Conservation (phyloP, 1,284 basidiomycete species). For the Cryptococcus floricola region DNA sequence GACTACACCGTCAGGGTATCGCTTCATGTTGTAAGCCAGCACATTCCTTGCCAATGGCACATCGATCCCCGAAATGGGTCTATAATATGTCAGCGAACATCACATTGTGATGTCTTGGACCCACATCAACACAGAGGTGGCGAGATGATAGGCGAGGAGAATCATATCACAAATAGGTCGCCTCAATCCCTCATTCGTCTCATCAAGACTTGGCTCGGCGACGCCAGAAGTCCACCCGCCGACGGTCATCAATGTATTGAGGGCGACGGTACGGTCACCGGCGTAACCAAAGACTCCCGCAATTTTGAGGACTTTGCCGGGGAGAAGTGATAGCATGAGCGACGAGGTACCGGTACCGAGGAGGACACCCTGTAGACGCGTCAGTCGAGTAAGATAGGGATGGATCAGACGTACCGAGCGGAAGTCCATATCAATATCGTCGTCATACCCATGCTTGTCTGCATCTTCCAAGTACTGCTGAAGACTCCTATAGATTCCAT, state of each 20-base stretch:
- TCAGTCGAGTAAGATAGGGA: background rate
- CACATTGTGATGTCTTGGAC: slow-evolving; percentile 23
- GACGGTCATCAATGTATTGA: slow-evolving; percentile 68
- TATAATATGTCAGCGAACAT: slow-evolving; percentile 8
- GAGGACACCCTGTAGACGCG: slow-evolving; percentile 62
- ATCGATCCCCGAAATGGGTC: slow-evolving; percentile 70
- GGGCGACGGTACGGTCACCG: slow-evolving; percentile 72
- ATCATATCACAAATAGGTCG: slow-evolving; percentile 83
- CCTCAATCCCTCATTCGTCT: slow-evolving; percentile 72
- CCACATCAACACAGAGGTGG: slow-evolving; percentile 70
- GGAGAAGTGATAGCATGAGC: slow-evolving; percentile 80
- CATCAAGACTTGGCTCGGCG: slow-evolving; percentile 56
- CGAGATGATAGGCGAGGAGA: slow-evolving; percentile 85
- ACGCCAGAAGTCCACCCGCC: slow-evolving; percentile 74
- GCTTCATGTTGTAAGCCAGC: slow-evolving; percentile 72
- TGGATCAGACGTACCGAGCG: slow-evolving; percentile 55
- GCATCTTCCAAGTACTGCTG: slow-evolving; percentile 69
- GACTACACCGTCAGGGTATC: slow-evolving; percentile 63
- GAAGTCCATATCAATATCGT: slow-evolving; percentile 79
- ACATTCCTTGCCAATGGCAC: slow-evolving; percentile 67
- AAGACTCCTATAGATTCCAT: slow-evolving; percentile 77
- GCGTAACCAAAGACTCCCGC: slow-evolving; percentile 88
- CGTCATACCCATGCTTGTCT: slow-evolving; percentile 69
- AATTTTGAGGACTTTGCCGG: slow-evolving; percentile 59
- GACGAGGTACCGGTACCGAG: slow-evolving; percentile 73